phyloP scores from a whole-genome alignment of 805 yeast species.

The Metschnikowia similis region DNA sequence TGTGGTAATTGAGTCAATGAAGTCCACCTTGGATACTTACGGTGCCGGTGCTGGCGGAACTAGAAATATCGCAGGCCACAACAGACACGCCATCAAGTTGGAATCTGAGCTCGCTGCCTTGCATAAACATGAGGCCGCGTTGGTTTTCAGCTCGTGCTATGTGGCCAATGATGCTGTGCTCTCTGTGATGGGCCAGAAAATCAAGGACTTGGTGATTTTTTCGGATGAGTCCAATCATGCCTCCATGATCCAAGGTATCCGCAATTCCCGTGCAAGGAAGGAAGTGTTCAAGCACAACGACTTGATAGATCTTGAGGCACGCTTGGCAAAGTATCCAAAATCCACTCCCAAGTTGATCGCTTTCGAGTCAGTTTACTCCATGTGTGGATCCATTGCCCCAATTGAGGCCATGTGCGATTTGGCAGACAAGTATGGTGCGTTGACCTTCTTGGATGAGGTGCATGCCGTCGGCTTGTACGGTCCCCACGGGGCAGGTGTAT shows the following conservation, averaged over 20 bases:
- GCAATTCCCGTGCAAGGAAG: constrained; percentile 82
- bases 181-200: constrained; percentile 83
- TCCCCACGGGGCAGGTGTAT: constrained; percentile 99
- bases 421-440: constrained; percentile 96
- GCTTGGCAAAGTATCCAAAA: constrained; percentile 74
- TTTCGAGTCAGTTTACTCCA: constrained; percentile 94
- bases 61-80: constrained; percentile 97
- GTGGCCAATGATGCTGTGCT: constrained; percentile 96
- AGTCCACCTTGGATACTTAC: constrained; percentile 72
- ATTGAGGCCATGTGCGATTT: constrained; percentile 88
- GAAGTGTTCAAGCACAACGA: constrained; percentile 92
- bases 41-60: constrained; percentile 99
- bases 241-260: constrained; percentile 94
- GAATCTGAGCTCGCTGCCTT: constrained; percentile 85
- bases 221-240: constrained; percentile 95
- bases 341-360: constrained; percentile 94
- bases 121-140: constrained; percentile 91
- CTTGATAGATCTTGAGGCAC: constrained; percentile 73
- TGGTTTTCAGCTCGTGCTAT: constrained; percentile 92
- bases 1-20: constrained; percentile 71
- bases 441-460: constrained; percentile 96
- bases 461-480: constrained; percentile 99
- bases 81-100: constrained; percentile 78
- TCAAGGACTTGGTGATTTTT: constrained; percentile 85
- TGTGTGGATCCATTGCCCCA: constrained; percentile 98